Base-by-base conservation (phyloP, 2,329 filamentous ascomycete genomes). In the Nemania bipapillata region DNA sequence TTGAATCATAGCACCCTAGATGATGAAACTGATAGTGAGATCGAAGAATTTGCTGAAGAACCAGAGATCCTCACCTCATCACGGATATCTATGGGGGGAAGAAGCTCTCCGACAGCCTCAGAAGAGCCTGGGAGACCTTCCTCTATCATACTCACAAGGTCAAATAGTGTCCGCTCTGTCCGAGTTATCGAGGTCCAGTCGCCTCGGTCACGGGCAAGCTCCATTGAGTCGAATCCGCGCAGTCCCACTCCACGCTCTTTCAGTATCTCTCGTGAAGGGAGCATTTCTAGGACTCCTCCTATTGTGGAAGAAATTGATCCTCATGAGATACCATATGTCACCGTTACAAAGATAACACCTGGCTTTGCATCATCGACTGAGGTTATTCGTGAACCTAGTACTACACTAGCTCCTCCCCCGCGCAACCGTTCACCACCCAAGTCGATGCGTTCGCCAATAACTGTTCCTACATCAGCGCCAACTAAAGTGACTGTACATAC, bases 11-110 rank as follows among this genome's bases (percentile, higher is more conserved):
- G 45, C 71, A 24, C 56, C 2, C 69, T 65, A n/a, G 75, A 86
- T 72, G 63, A 58, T 9, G 63, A 69, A 30, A 47, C 32, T 24
- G 65, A 69, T 35, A 74, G 85, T 68, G 79, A 87, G 75, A 73
- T 85, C 77, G 72, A 87, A 72, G 78, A 89, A 72, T 80, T 88
- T 81, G 77, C 87, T 76, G 86, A 92, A 83, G 83, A 87, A 73
- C 85, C 86, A 2, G 81, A 88, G 72, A 86, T 89, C 32, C 70
- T 89, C 63, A 89, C 85, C 0, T 87, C 86, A 0, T 83, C 86
- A 3, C 81, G 87, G 40, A 81, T 89, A 8, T 89, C 87, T 3
- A 83, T 88, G 28, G 82, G 82, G 32, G 85, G 85, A 37, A 83
- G 83, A 71, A 82, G 82, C 35, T 86, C 86, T 0, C 84, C 85